Evolutionary conservation across 495 filamentous ascomycete species (phyloP).

Genomic region (Achaetomiella virescens): DNA sequence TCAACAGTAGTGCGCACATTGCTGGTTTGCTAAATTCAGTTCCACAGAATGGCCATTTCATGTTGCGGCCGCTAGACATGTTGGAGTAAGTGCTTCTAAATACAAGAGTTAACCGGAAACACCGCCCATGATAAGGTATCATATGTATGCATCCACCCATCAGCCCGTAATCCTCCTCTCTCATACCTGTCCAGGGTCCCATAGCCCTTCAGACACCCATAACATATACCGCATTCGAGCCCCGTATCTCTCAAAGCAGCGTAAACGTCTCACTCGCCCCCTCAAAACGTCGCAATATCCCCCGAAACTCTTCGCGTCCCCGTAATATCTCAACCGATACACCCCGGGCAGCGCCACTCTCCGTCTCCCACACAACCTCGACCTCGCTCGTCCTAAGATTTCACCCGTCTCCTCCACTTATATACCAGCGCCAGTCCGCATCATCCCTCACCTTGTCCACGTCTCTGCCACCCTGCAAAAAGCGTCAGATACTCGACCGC

Average conservation of each 20-base stretch:
- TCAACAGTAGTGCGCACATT: too few species aligned
- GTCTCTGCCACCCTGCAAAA: background rate
- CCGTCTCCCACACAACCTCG: slow-evolving; percentile 72
- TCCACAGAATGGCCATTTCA: too few species aligned
- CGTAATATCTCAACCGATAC: slow-evolving; percentile 82
- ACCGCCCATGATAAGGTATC: too few species aligned
- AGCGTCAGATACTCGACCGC: slow-evolving; percentile 59
- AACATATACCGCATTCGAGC: background rate
- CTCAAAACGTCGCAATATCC: slow-evolving; percentile 65
- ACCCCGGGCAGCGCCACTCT: slow-evolving; percentile 44
- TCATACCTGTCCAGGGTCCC: background rate
- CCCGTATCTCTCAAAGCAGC: slow-evolving; percentile 18
- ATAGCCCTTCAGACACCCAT: background rate
- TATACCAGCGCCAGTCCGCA: slow-evolving; percentile 75
- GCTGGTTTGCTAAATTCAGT: too few species aligned
- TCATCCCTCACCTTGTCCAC: slow-evolving; percentile 71
- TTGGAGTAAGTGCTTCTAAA: too few species aligned
- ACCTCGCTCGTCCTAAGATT: slow-evolving; percentile 75
- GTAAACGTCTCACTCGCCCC: slow-evolving; percentile 65
- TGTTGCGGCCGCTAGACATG: too few species aligned
- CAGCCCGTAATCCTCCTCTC: background rate
- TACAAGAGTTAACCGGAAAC: too few species aligned
- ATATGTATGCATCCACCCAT: too few species aligned
- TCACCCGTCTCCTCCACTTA: slow-evolving; percentile 66
- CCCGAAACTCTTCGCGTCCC: slow-evolving; percentile 73